Evolutionary conservation across 192 early-diverging fungal genomes (phyloP).

Genomic region (Coemansia sp.): DNA sequence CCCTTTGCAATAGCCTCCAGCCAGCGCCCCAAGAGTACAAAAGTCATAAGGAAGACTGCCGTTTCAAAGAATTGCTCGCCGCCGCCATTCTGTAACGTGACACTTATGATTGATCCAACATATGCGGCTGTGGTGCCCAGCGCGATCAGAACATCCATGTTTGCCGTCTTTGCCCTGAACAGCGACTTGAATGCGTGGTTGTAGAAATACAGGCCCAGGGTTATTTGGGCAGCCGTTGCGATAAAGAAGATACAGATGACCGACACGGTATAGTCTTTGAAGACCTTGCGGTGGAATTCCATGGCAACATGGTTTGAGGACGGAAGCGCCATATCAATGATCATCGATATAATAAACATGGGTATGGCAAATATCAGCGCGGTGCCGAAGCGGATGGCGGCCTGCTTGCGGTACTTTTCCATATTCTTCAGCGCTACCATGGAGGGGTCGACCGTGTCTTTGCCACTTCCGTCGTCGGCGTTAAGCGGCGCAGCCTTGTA

Average conservation of each 20-base stretch:
- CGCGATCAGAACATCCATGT: constrained; percentile 93
- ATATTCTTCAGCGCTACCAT: constrained; percentile 71
- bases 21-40: constrained; percentile 89
- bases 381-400: constrained; percentile 60
- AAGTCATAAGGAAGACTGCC: constrained; percentile 83
- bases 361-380: constrained; percentile 76
- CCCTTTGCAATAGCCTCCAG: constrained; percentile 94
- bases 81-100: constrained; percentile 45
- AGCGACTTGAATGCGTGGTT: constrained; percentile 75
- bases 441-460: constrained; percentile 55
- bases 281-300: constrained; percentile 41
- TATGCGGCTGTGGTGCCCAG: constrained; percentile 87
- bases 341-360: constrained; percentile 61
- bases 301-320: constrained; percentile 30
- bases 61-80: constrained; percentile 95
- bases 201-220: constrained; percentile 81
- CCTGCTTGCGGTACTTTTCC: constrained; percentile 75
- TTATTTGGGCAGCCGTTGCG: constrained; percentile 86
- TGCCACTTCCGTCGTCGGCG: constrained; percentile 33
- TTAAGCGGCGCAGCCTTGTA: constrained; percentile 60
- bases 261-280: constrained; percentile 38
- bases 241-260: constrained; percentile 65
- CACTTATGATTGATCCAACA: constrained; percentile 70
- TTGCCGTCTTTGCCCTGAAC: constrained; percentile 70
- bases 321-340: constrained; percentile 59